Percentiles rank a stretch among this genome's conserved stretches.
phyloP scores from a whole-genome alignment of 176 grass and related monocot species.

The Oryza glumipatula region DNA sequence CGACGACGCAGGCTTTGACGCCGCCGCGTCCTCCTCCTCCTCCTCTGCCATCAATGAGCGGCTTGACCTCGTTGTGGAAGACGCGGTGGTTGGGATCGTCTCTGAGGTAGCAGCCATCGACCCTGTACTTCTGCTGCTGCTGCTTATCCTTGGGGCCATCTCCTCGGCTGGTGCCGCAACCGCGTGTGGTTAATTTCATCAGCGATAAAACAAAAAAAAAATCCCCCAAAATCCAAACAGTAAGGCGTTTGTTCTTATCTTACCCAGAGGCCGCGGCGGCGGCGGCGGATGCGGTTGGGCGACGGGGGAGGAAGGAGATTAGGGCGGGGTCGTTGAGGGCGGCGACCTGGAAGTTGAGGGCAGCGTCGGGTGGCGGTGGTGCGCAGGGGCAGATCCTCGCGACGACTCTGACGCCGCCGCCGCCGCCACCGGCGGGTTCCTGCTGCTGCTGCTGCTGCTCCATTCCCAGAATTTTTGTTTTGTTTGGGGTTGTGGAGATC shows the following conservation, averaged over 20 bases:
- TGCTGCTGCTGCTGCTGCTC: neutral
- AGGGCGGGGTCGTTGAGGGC: neutral
- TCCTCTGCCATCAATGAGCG: conserved; percentile 1
- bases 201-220: no score
- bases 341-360: neutral
- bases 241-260: neutral
- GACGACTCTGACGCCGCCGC: conserved; percentile 11
- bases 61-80: conserved; percentile 43
- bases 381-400: conserved; percentile 29
- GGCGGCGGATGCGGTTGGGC: neutral
- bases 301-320: conserved; percentile 3
- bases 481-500: no score
- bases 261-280: neutral
- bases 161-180: neutral
- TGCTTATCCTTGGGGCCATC: neutral
- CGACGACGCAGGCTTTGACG: conserved; percentile 28
- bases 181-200: no score
- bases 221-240: no score
- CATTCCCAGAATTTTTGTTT: neutral
- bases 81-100: neutral
- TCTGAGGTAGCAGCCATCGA: conserved; percentile 44
- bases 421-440: neutral
- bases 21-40: no score
- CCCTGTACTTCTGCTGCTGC: conserved; percentile 1
- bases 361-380: neutral